These are phyloP conservation scores for Euptelea pleiosperma DNA, from an alignment of 164 flowering plant genomes.

Conservation along the genomic window DNA sequence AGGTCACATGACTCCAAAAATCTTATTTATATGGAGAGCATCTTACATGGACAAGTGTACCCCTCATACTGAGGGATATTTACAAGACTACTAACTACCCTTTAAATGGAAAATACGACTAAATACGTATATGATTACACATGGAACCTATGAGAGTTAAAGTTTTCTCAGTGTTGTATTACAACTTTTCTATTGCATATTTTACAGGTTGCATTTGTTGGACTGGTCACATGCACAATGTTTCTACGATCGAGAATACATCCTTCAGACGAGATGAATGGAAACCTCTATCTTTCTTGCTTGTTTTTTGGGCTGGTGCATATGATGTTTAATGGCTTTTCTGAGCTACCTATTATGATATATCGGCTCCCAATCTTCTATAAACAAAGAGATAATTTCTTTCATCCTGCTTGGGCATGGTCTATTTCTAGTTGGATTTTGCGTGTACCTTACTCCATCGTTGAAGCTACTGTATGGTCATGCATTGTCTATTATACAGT, in stretches of 20 bases:
- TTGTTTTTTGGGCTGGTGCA: slow-evolving; percentile 76
- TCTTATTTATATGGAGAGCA: no score
- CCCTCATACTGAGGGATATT: no score
- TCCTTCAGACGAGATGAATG: slow-evolving; percentile 61
- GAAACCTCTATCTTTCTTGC: slow-evolving; percentile 65
- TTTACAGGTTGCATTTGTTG: slow-evolving; percentile 81
- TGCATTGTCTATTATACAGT: slow-evolving; percentile 69
- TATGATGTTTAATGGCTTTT: slow-evolving; percentile 90
- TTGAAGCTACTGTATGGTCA: slow-evolving; percentile 83
- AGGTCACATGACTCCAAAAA: no score
- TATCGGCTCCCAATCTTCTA: slow-evolving; percentile 79
- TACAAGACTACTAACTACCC: no score
- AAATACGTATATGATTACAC: no score
- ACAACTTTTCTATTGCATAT: background rate
- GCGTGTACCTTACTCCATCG: slow-evolving; percentile 77
- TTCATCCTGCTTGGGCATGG: slow-evolving; percentile 95
- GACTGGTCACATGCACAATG: slow-evolving; percentile 66
- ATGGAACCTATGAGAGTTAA: no score
- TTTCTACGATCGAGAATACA: slow-evolving; percentile 68
- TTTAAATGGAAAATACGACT: no score
- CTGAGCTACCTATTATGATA: slow-evolving; percentile 82
- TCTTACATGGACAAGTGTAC: background rate
- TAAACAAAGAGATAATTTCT: slow-evolving; percentile 80
- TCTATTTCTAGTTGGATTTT: slow-evolving; percentile 66
- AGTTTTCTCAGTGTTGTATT: background rate